phyloP scores from a whole-genome alignment of 1,139 yeast species.

The Candida gigantensis region DNA sequence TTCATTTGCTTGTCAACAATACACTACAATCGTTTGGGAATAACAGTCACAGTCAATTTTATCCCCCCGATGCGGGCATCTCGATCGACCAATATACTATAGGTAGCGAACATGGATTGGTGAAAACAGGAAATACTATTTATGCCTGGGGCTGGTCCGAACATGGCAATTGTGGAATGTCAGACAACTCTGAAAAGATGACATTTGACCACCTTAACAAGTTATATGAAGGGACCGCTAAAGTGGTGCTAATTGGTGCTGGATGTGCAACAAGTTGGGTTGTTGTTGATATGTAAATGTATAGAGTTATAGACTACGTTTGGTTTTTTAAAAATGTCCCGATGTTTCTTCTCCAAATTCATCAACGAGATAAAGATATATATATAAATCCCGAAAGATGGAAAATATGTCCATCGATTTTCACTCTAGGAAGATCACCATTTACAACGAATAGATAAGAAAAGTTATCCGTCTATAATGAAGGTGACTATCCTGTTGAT shows the following conservation, averaged over 20 bases:
- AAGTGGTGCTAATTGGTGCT: constrained; percentile 34
- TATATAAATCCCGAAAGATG: constrained; percentile 56
- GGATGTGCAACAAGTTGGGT: constrained; percentile 52
- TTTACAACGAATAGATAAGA: constrained; percentile 17
- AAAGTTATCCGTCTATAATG: constrained; percentile 5
- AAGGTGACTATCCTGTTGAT: constrained; percentile 7
- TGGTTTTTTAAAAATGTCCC: constrained; percentile 48
- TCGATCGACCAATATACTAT: constrained; percentile 31
- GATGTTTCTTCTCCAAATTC: constrained; percentile 80
- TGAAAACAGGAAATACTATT: constrained; percentile 38
- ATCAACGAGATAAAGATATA: constrained; percentile 52
- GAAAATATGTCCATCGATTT: constrained; percentile 73
- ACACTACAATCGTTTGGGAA: constrained; percentile 62
- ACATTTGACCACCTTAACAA: constrained; percentile 40
- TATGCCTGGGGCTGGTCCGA: constrained; percentile 98
- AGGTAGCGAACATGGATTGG: constrained; percentile 89
- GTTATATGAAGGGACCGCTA: constrained; percentile 28
- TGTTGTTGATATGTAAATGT: constrained; percentile 14
- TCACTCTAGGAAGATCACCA: constrained; percentile 66
- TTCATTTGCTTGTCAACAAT: constrained; percentile 44
- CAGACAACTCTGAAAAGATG: constrained; percentile 20
- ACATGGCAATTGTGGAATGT: constrained; percentile 88
- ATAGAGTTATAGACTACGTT: background rate
- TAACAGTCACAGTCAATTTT: constrained; percentile 71
- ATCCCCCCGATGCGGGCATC: constrained; percentile 22